phyloP scores from a whole-genome alignment of 306 rosid genomes.

The Castanopsis chinensis region DNA sequence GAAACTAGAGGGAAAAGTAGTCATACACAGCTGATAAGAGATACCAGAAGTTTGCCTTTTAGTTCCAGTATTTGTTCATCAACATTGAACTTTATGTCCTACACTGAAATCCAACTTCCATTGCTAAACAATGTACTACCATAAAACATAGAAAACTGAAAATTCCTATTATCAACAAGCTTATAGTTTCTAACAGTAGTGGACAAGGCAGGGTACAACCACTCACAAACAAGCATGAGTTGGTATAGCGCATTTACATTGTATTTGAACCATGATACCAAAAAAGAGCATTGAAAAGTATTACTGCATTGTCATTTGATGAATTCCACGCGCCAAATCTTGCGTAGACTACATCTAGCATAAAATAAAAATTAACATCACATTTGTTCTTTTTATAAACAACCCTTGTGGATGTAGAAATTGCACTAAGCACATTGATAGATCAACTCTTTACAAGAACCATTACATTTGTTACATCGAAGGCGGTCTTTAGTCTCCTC shows the following conservation, averaged over 20 bases:
- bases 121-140: constrained; percentile 33
- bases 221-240: neutral
- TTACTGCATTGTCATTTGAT: constrained; percentile 5
- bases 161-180: neutral
- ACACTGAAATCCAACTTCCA: constrained; percentile 89
- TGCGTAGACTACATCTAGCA: too few relatives aligned
- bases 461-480: too few relatives aligned
- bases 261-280: neutral
- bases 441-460: too few relatives aligned
- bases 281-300: constrained; percentile 5
- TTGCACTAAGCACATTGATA: too few relatives aligned
- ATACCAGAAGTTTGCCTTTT: constrained; percentile 36
- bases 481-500: too few relatives aligned
- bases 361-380: too few relatives aligned
- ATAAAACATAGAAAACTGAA: constrained; percentile 18
- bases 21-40: constrained; percentile 9
- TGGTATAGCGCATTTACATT: neutral
- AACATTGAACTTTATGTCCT: constrained; percentile 81
- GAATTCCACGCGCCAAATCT: too few relatives aligned
- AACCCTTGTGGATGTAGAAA: too few relatives aligned
- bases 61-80: constrained; percentile 38
- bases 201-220: neutral
- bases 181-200: neutral
- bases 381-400: too few relatives aligned
- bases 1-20: neutral